phyloP scores from a whole-genome alignment of 192 early-diverging fungal species.

The Backusella luteola region DNA sequence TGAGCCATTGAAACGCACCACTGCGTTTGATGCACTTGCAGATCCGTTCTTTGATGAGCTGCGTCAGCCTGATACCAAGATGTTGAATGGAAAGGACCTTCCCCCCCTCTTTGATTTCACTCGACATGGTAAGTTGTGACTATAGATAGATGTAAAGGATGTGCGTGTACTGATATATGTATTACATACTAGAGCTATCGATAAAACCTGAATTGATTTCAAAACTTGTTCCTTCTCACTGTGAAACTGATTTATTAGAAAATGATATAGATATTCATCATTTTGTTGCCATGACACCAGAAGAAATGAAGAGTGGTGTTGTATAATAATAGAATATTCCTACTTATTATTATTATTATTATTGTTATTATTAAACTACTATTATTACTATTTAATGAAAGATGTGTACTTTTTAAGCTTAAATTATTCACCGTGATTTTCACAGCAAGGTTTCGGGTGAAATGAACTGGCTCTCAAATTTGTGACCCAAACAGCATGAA shows the following conservation, averaged over 20 bases:
- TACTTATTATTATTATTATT: not conserved
- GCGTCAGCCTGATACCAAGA: conserved; percentile 72
- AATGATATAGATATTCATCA: conserved; percentile 70
- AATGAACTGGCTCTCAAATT: not conserved
- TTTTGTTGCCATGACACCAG: conserved; percentile 56
- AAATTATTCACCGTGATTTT: too few species aligned
- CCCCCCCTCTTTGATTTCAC: conserved; percentile 92
- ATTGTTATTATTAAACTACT: not conserved
- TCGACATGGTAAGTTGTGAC: conserved; percentile 47
- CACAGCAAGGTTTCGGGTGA: not conserved
- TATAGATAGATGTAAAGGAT: not conserved
- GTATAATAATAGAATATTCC: not conserved
- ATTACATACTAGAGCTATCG: conserved; percentile 66
- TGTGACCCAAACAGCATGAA: not conserved
- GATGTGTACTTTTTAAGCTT: not conserved
- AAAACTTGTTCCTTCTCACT: conserved; percentile 79
- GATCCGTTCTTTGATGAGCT: conserved; percentile 97
- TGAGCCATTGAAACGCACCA: conserved; percentile 78
- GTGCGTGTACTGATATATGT: not conserved
- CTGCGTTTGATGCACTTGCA: conserved; percentile 88
- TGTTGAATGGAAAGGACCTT: conserved; percentile 78
- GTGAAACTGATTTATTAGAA: conserved; percentile 52
- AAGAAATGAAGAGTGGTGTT: conserved; percentile 5
- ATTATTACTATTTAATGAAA: too few species aligned
- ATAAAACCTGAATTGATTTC: conserved; percentile 78